A percentile compares a stretch with the other conserved stretches of the same genome.
phyloP scores from a whole-genome alignment of 305 asterid species.

The Ilex paraguariensis region DNA sequence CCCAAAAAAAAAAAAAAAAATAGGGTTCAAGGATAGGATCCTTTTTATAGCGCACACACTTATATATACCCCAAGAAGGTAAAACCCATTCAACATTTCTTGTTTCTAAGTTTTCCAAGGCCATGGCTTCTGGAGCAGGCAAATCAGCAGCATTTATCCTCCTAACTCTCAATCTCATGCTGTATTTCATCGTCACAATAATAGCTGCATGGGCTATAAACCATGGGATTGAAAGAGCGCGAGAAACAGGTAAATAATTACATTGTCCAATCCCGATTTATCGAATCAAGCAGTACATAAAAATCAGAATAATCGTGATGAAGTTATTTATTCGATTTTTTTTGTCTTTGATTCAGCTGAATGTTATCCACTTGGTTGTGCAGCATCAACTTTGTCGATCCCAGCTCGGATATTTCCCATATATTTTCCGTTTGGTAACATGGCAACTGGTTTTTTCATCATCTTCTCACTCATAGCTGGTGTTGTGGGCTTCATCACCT shows the following conservation, averaged over 20 bases:
- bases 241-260: constrained; percentile 35
- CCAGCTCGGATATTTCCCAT: constrained; percentile 73
- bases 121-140: constrained; percentile 83
- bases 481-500: constrained; percentile 72
- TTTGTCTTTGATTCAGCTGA: neutral
- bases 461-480: constrained; percentile 79
- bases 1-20: constrained; percentile 15
- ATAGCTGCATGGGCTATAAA: constrained; percentile 77
- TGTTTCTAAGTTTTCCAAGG: constrained; percentile 9
- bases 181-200: constrained; percentile 55
- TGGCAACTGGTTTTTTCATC: constrained; percentile 81
- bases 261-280: neutral
- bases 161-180: constrained; percentile 44
- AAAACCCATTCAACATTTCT: neutral
- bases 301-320: neutral
- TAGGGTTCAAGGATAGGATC: constrained; percentile 38
- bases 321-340: neutral
- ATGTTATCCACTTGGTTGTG: constrained; percentile 3
- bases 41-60: too few species aligned
- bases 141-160: constrained; percentile 71
- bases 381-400: constrained; percentile 59
- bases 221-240: constrained; percentile 63
- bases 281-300: neutral
- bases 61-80: constrained; percentile 21
- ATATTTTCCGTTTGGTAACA: constrained; percentile 76